phyloP scores from a whole-genome alignment of 495 filamentous ascomycete species.

The Alectoria sarmentosa region DNA sequence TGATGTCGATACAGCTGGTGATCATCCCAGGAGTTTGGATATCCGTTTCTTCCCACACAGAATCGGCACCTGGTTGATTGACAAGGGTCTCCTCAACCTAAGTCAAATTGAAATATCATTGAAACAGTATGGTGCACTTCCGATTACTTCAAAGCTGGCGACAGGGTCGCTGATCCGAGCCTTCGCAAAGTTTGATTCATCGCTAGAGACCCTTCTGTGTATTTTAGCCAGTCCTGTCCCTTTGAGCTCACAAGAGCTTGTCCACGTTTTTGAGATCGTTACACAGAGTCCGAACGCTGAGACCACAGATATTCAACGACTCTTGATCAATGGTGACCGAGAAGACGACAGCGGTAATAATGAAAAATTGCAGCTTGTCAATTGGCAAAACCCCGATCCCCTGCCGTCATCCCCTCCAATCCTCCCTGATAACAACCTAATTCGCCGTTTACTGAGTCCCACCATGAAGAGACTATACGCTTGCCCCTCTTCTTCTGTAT shows the following conservation, averaged over 20 bases:
- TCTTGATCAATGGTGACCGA: slow-evolving; percentile 18
- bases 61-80: slow-evolving; percentile 54
- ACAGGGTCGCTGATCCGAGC: slow-evolving; percentile 53
- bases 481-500: slow-evolving; percentile 50
- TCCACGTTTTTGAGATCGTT: slow-evolving; percentile 32
- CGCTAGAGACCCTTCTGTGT: slow-evolving; percentile 50
- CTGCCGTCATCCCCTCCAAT: slow-evolving; percentile 15
- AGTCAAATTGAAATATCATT: slow-evolving; percentile 56
- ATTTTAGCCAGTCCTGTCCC: slow-evolving; percentile 41
- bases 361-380: slow-evolving; percentile 10
- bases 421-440: slow-evolving; percentile 19
- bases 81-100: slow-evolving; percentile 53
- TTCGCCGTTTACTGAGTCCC: slow-evolving; percentile 6
- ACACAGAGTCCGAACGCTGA: slow-evolving; percentile 21
- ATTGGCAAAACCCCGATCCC: not conserved
- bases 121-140: slow-evolving; percentile 41
- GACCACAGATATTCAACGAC: not conserved
- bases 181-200: slow-evolving; percentile 53
- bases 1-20: slow-evolving; percentile 16
- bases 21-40: slow-evolving; percentile 11
- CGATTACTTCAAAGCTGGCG: slow-evolving; percentile 32
- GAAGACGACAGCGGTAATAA: not conserved
- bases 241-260: slow-evolving; percentile 41
- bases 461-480: slow-evolving; percentile 47
- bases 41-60: slow-evolving; percentile 42